These are phyloP conservation scores for Zelopaecilomyces penicillatus DNA, from an alignment of 2,329 filamentous ascomycete genomes.

Conservation along the genomic window DNA sequence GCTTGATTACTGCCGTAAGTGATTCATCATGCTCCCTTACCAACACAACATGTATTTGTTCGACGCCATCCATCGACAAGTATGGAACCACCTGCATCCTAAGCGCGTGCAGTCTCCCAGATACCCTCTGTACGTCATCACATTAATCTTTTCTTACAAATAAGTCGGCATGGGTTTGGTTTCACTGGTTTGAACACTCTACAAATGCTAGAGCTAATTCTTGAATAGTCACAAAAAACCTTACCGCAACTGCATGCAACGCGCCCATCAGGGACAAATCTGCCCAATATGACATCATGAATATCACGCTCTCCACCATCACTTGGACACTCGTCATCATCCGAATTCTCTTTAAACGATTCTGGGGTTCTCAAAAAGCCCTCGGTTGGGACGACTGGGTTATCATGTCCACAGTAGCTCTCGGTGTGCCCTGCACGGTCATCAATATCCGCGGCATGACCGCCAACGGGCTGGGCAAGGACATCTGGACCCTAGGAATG, in stretches of 20 bases:
- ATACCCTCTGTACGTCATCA: not conserved
- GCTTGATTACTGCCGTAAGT: not conserved
- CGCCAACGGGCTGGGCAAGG: slow-evolving; percentile 21
- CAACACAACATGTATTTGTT: not conserved
- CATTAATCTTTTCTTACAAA: not conserved
- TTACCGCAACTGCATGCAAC: not conserved
- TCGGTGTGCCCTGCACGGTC: slow-evolving; percentile 13
- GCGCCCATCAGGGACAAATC: not conserved
- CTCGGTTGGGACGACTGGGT: slow-evolving; percentile 25
- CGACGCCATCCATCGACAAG: not conserved
- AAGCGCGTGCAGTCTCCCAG: not conserved
- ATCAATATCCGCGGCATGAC: slow-evolving; percentile 16
- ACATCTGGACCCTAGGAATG: slow-evolving; percentile 24
- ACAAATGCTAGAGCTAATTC: too few relatives aligned
- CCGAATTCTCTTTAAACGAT: slow-evolving; percentile 14
- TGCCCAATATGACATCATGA: not conserved
- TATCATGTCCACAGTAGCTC: slow-evolving; percentile 15
- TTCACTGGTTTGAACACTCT: not conserved
- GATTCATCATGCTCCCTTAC: not conserved
- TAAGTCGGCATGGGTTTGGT: not conserved
- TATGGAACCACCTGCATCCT: not conserved
- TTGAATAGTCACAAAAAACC: not conserved
- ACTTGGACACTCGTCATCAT: slow-evolving; percentile 10
- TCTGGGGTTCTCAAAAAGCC: slow-evolving; percentile 12
- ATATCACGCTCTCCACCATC: slow-evolving; percentile 10